Conservation (phyloP, 495 filamentous ascomycete genomes). For the Geopyxis carbonaria region DNA sequence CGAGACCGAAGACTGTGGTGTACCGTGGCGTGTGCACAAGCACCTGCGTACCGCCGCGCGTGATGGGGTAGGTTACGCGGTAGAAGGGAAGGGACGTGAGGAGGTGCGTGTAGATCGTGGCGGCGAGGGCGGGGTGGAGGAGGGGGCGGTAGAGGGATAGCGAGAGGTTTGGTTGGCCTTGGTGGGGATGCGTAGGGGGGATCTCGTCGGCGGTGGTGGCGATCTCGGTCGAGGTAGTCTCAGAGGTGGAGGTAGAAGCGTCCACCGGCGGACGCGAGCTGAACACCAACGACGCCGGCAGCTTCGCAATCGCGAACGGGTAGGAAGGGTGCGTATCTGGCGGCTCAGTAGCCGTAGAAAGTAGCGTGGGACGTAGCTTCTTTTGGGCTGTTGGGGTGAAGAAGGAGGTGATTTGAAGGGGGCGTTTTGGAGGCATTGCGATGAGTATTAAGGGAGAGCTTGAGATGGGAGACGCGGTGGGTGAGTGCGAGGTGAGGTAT, state of each 20-base stretch:
- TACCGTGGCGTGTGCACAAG: slow-evolving; percentile 48
- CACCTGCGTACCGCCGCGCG: slow-evolving; percentile 38
- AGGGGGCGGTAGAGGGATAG: slow-evolving; percentile 53
- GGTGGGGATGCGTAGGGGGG: slow-evolving; percentile 26
- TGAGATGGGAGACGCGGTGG: no score
- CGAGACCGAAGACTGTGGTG: slow-evolving; percentile 57
- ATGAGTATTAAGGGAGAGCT: no score
- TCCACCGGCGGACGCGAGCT: not conserved
- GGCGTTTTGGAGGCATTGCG: no score
- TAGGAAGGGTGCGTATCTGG: slow-evolving; percentile 39
- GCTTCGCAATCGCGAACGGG: slow-evolving; percentile 42
- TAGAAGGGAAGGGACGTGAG: slow-evolving; percentile 51
- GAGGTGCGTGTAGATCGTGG: slow-evolving; percentile 47
- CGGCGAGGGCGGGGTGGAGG: slow-evolving; percentile 33
- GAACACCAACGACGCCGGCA: slow-evolving; percentile 29
- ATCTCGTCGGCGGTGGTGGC: slow-evolving; percentile 22
- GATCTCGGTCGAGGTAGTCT: slow-evolving; percentile 26
- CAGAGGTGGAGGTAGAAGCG: no score
- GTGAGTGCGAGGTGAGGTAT: no score
- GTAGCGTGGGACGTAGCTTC: not conserved
- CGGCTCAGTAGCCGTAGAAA: slow-evolving; percentile 1
- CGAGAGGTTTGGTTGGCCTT: slow-evolving; percentile 48
- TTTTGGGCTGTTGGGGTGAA: slow-evolving; percentile 7
- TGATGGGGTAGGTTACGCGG: slow-evolving; percentile 51
- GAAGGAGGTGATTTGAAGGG: slow-evolving; percentile 9